These are phyloP conservation scores for Stagonosporopsis rhizophila DNA, from an alignment of 2,329 filamentous ascomycete species.

Conservation along the genomic window DNA sequence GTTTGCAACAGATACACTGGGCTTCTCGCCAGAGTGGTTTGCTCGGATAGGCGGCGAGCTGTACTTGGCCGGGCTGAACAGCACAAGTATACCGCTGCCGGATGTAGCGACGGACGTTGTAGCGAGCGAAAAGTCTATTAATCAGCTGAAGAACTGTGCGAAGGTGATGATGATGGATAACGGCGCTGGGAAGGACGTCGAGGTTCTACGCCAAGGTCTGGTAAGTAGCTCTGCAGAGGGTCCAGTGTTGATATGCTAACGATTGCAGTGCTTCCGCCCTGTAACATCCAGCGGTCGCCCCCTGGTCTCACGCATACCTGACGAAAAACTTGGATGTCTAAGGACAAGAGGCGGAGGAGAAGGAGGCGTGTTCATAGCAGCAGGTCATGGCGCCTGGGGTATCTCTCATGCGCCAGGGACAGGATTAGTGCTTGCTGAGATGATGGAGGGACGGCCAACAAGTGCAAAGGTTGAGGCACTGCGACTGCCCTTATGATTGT, in stretches of 20 bases:
- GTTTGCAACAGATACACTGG: conserved; percentile 65
- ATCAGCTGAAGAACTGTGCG: conserved; percentile 59
- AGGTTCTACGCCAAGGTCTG: conserved; percentile 69
- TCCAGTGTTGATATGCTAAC: not conserved
- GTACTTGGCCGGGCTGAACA: conserved; percentile 77
- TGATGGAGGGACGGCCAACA: conserved; percentile 66
- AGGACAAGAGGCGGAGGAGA: conserved; percentile 52
- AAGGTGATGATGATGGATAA: conserved; percentile 56
- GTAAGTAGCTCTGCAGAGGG: conserved; percentile 29
- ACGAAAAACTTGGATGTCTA: conserved; percentile 62
- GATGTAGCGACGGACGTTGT: conserved; percentile 58
- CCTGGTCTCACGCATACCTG: conserved; percentile 65
- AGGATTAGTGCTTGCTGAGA: conserved; percentile 73
- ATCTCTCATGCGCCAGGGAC: conserved; percentile 66
- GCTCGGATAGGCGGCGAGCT: conserved; percentile 71
- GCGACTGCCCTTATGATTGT: conserved; percentile 36
- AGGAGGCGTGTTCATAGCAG: conserved; percentile 73
- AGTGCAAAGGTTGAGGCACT: conserved; percentile 67
- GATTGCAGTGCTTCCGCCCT: conserved; percentile 69
- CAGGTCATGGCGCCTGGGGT: conserved; percentile 81
- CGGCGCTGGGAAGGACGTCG: conserved; percentile 58
- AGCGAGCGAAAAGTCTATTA: conserved; percentile 58
- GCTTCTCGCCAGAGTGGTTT: conserved; percentile 75
- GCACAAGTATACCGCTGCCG: conserved; percentile 66
- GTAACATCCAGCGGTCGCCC: conserved; percentile 70